Conservation (phyloP, 2,329 filamentous ascomycete genomes). For the Erysiphe neolycopersici region DNA sequence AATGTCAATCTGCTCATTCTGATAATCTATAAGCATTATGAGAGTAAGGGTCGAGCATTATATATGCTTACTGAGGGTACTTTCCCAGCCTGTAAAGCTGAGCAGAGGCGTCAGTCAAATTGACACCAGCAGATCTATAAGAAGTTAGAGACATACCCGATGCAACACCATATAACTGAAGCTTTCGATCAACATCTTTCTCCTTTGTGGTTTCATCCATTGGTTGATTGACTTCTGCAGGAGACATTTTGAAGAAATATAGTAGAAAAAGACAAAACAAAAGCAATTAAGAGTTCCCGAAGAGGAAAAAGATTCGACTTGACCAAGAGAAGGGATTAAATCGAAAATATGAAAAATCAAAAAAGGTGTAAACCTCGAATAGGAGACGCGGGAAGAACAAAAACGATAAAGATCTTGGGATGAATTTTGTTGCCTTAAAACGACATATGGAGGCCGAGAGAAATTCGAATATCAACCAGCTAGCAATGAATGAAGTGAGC, state of each 20-base stretch:
- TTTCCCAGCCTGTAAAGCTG: constrained; percentile 69
- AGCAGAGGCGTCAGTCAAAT: neutral
- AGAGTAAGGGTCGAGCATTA: neutral
- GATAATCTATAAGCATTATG: constrained; percentile 1
- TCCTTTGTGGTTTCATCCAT: constrained; percentile 11
- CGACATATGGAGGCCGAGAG: no score
- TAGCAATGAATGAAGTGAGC: no score
- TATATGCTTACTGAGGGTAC: constrained; percentile 34
- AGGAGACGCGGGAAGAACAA: no score
- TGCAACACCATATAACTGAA: constrained; percentile 82
- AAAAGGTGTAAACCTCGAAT: no score
- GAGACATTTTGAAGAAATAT: constrained; percentile 1
- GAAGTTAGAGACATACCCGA: constrained; percentile 19
- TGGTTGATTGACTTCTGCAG: constrained; percentile 11
- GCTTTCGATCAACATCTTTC: constrained; percentile 62
- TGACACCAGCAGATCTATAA: neutral
- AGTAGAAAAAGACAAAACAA: no score
- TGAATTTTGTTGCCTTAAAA: no score
- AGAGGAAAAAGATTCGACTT: no score
- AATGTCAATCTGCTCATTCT: constrained; percentile 58
- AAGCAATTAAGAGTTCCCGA: no score
- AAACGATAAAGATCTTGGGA: no score
- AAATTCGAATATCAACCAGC: no score
- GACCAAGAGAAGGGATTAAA: no score
- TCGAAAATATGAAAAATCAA: no score